phyloP scores from a whole-genome alignment of 306 rosid species.

The Sicyos baderoa region DNA sequence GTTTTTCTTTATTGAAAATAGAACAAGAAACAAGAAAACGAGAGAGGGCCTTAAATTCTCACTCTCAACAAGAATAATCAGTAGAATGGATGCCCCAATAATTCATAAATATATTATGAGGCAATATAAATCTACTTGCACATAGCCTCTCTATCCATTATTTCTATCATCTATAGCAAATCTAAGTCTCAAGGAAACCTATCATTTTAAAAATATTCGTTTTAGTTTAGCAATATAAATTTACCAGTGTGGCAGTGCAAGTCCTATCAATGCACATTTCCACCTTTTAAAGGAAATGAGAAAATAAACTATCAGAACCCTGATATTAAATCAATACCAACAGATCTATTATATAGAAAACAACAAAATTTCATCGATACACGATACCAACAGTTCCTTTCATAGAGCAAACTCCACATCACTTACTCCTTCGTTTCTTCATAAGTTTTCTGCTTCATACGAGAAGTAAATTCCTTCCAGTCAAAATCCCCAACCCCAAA shows the following conservation, averaged over 20 bases:
- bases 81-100: not conserved
- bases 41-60: not conserved
- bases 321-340: not conserved
- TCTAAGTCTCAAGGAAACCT: not conserved
- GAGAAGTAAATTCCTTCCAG: constrained; percentile 80
- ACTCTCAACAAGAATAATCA: not conserved
- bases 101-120: not conserved
- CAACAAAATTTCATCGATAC: too few species aligned
- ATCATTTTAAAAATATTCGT: not conserved
- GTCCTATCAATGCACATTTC: not conserved
- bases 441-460: constrained; percentile 85
- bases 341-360: too few species aligned
- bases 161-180: not conserved
- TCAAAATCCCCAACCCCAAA: constrained; percentile 88
- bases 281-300: not conserved
- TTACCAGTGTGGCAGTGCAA: not conserved
- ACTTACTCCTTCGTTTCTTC: constrained; percentile 79
- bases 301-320: not conserved
- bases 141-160: not conserved
- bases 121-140: not conserved
- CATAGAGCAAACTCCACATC: constrained; percentile 16
- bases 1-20: too few species aligned
- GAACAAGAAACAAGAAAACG: not conserved
- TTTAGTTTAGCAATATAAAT: not conserved
- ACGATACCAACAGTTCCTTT: not conserved